Base-by-base conservation (phyloP, 1,284 basidiomycete species). In the Takashimella tepidaria region DNA sequence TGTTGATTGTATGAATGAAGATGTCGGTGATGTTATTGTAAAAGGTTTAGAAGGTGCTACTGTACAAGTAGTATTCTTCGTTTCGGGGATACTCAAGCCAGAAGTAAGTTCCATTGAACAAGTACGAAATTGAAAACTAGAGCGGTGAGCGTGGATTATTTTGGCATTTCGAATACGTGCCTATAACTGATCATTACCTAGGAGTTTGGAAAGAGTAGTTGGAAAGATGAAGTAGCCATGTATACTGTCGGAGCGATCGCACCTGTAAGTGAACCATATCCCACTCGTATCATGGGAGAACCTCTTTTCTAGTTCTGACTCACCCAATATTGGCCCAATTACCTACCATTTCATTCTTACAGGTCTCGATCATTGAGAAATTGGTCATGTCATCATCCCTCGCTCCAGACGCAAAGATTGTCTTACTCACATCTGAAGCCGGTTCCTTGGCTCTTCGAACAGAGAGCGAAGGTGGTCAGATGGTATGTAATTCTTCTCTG, bases 351-450 rank as follows among this genome's bases (percentile, higher is more conserved):
- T 8, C 31, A 37, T 37, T 37, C 31, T 37, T 16, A 16, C 31
- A 37, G 31, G 31, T 37, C 31, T 37, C 31, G 31, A 37, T 37
- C 31, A 16, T 37, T 8, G 31, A 37, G 31, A 37, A 37, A 37
- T 16, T 37, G 10, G 50, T 59, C 20, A 59, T 55, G 25, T 59
- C 64, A n/a, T 61, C 59, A 2, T 61, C 58, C 27, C 51, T 69
- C 16, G 42, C 64, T 3, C 50, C 60, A 1, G 27, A 55, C 10
- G 74, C 76, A 0, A 79, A 78, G 54, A 62, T 79, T 52, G 63
- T 78, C 31, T 62, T 80, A 3, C 70, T 81, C 31, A 79, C 78
- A 1, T 78, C 77, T 3, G 79, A 81, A 68, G 79, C 75, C 3
- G 79, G 78, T 0, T 79, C 78, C 2, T 76, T 80, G 52, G 64